Percentiles rank a stretch among this genome's conserved stretches.
Evolutionary conservation across 2,329 filamentous ascomycete genomes (phyloP).

Genomic region (Chrysosphaeria jannelii): DNA sequence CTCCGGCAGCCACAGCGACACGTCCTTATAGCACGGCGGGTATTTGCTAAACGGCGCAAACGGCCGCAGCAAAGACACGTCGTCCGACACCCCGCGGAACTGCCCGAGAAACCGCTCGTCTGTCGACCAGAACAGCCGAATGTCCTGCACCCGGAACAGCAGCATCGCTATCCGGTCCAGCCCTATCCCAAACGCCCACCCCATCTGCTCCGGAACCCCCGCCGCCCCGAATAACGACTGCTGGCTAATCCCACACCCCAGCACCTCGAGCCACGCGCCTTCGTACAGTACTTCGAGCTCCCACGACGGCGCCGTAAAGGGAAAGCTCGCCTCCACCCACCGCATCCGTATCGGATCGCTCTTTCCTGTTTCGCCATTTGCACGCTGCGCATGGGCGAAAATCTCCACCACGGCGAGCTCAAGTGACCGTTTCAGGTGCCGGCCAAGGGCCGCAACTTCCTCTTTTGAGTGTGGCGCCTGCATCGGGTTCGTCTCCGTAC

Average conservation of each 20-base stretch:
- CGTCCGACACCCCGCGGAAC: slow-evolving; percentile 32
- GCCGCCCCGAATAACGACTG: slow-evolving; percentile 58
- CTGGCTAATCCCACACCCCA: slow-evolving; percentile 74
- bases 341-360: slow-evolving; percentile 44
- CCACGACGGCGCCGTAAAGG: slow-evolving; percentile 86
- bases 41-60: slow-evolving; percentile 81
- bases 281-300: slow-evolving; percentile 89
- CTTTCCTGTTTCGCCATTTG: slow-evolving; percentile 15
- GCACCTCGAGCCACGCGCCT: slow-evolving; percentile 81
- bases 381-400: slow-evolving; percentile 47
- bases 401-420: slow-evolving; percentile 77
- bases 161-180: slow-evolving; percentile 94
- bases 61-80: slow-evolving; percentile 18
- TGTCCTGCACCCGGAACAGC: slow-evolving; percentile 84
- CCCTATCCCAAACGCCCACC: slow-evolving; percentile 89
- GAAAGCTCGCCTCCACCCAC: slow-evolving; percentile 95
- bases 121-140: slow-evolving; percentile 79
- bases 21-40: slow-evolving; percentile 68
- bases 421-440: slow-evolving; percentile 66
- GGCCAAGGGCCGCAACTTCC: slow-evolving; percentile 56
- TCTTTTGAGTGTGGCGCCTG: slow-evolving; percentile 34
- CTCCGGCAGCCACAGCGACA: slow-evolving; percentile 62
- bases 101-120: slow-evolving; percentile 68
- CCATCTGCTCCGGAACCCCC: slow-evolving; percentile 41
- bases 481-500: slow-evolving; percentile 55